Base-by-base conservation (phyloP, 257 asterid genomes). In the Nicotiana knightiana region DNA sequence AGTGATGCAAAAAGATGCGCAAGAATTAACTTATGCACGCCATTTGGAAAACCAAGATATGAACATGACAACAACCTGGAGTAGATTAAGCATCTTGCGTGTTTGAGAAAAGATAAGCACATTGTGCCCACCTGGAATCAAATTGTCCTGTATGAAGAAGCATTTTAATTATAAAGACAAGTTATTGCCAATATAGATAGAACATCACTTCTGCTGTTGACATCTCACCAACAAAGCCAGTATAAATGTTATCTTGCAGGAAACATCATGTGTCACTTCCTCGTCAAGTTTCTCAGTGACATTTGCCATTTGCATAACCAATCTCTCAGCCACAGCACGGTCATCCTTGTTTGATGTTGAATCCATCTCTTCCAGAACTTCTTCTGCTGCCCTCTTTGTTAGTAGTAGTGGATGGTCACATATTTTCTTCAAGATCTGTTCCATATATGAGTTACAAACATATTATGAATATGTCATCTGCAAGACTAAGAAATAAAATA, bases 351-450 rank as follows among this genome's bases (percentile, higher is more conserved):
- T 81, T 57, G 83, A 90, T 48, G 84, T 82, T 39, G 97, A 85
- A 84, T 96, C 97, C 97, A 96, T 91, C 85, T 97, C 97, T 88
- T 96, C 99, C n/a, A 96, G 86, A 79, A 96, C 94, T 86, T 93
- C 99, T 88, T 91, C 97, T 66, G 98, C 99, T 80, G 99, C 99
- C 90, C 97, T 88, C 90, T 96, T 96, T 46, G 99, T 96, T 86
- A 96, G 86, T 59, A 96, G 87, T 78, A 92, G 93, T 33, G 99
- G 99, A 88, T 96, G 99, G 80, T 96, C 99, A 63, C 99, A 96
- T 83, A 94, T 94, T 86, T 96, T 96, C 87, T 96, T 96, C 87
- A 96, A 68, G 84, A 95, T 95, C 99, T 93, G 92, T 67, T 77
- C 81, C 21, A 83, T 81, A 80, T 71, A 58, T 64, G 68, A 3